These are phyloP conservation scores for Polychytrium aggregatum DNA, from an alignment of 192 early-diverging fungal genomes.

Conservation along the genomic window DNA sequence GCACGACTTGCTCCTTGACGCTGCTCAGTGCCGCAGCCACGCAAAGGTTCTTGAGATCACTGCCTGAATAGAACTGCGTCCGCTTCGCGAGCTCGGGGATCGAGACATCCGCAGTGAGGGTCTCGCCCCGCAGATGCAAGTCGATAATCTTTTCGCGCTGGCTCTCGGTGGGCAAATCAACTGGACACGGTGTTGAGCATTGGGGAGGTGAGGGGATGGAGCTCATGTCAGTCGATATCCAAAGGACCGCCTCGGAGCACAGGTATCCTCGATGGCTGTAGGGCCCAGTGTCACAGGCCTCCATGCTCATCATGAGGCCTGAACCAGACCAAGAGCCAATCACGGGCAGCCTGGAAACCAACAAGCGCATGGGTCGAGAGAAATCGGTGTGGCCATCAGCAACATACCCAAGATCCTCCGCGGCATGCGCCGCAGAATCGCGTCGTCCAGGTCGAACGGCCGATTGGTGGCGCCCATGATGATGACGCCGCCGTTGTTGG, in stretches of 20 bases:
- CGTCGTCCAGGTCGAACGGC: constrained; percentile 95
- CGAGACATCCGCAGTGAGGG: constrained; percentile 44
- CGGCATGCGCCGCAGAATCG: constrained; percentile 83
- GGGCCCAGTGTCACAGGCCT: too few species aligned
- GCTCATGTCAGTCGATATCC: too few species aligned
- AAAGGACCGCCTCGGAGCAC: too few species aligned
- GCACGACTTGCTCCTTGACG: constrained; percentile 24
- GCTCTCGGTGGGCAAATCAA: constrained; percentile 74
- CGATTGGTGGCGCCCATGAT: constrained; percentile 84
- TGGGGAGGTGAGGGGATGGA: too few species aligned
- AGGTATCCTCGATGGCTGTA: too few species aligned
- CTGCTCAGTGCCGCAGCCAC: constrained; percentile 61
- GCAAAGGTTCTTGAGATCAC: constrained; percentile 90
- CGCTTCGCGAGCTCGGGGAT: constrained; percentile 53
- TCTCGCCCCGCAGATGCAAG: constrained; percentile 69
- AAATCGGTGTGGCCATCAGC: too few species aligned
- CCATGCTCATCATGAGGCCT: too few species aligned
- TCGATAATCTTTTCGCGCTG: constrained; percentile 65
- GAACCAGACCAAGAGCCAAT: too few species aligned
- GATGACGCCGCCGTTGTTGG: constrained; percentile 25
- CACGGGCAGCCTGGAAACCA: too few species aligned
- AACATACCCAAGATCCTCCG: constrained; percentile 63
- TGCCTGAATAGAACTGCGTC: constrained; percentile 79
- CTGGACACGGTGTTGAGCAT: too few species aligned
- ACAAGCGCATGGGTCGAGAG: too few species aligned